Evolutionary conservation across 1,139 yeast species (phyloP), one percentile per base, ranked within the genome.

Genomic region (Pichia sp.): DNA sequence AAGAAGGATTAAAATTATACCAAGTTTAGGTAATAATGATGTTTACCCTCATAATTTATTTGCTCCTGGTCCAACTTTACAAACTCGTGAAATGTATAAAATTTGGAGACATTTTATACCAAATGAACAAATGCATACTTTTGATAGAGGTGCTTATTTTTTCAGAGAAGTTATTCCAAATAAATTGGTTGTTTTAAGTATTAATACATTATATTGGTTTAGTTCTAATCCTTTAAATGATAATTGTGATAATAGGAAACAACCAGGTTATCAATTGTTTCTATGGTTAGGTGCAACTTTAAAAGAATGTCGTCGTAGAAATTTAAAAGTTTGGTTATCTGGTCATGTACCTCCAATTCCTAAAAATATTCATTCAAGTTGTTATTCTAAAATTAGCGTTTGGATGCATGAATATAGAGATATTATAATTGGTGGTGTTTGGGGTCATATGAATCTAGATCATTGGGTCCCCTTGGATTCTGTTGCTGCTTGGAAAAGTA

Each of bases 271-370:
- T 58, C 74, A 77, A 53, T 66, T 83, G 43, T 74, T 84, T 51
- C 70, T 78, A 46, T 85, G 95, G 95, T 63, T 85, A 12, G 91
- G 93, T 3, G 71, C 74, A 38, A 80, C 80, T 2, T 66, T 85
- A 47, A 74, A 79, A 53, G 94, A 84, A 56, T 63, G 84, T 63
- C 69, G 95, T 53, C 65, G 69, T n/a, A 67, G 93, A 49, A 72
- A 74, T 19, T 79, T 85, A 79, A 84, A 84, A 60, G 93, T 82
- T 9, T 85, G 95, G 95, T 61, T 85, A 24, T 67, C 79, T 36
- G 95, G 95, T 3, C 95, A 85, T 63, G 95, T 85, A 12, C 95
- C 95, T 3, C 94, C 95, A 4, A 77, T 79, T 40, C 78, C 79
- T 35, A 84, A 84, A 60, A 84, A 84, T 59, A 79, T 72, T 51